A percentile compares a stretch with the other conserved stretches of the same genome.
These are phyloP conservation scores for Fistulifera pelliculosa DNA, from an alignment of 108 stramenopile species.

Conservation along the genomic window DNA sequence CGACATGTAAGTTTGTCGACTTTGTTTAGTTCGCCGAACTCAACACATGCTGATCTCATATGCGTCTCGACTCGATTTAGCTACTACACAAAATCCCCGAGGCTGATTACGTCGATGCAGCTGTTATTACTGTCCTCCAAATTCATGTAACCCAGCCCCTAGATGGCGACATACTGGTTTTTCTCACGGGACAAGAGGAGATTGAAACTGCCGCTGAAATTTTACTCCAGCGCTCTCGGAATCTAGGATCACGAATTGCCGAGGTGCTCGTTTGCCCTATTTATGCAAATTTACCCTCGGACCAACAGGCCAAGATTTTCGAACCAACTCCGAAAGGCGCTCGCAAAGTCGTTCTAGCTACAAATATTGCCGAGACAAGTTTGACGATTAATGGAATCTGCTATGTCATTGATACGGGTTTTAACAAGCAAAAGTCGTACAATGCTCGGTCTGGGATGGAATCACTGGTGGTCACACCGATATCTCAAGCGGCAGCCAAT, in stretches of 20 bases:
- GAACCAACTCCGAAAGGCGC: constrained; percentile 91
- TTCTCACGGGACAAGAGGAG: constrained; percentile 99
- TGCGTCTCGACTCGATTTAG: constrained; percentile 79
- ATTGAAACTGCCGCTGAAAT: constrained; percentile 97
- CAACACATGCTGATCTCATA: constrained; percentile 15
- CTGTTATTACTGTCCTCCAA: constrained; percentile 96
- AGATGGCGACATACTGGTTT: constrained; percentile 96
- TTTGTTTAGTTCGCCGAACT: background rate
- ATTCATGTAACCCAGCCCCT: constrained; percentile 96
- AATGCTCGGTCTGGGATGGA: constrained; percentile 97
- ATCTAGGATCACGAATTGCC: constrained; percentile 85
- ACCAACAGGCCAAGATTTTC: constrained; percentile 99
- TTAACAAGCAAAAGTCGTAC: constrained; percentile 96
- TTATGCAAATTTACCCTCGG: constrained; percentile 94
- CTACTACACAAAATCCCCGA: constrained; percentile 98
- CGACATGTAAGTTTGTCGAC: constrained; percentile 52
- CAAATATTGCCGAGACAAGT: constrained; percentile 93
- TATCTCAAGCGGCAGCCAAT: constrained; percentile 94
- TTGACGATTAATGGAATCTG: constrained; percentile 98
- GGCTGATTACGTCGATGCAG: constrained; percentile 98
- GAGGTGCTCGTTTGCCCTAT: constrained; percentile 97
- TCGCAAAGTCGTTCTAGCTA: constrained; percentile 96
- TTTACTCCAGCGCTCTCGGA: constrained; percentile 70
- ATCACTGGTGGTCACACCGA: constrained; percentile 93
- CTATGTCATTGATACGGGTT: constrained; percentile 98